Percentiles rank a stretch among this genome's conserved stretches.
Evolutionary conservation across 805 yeast genomes (phyloP).

Genomic region (Torulaspora franciscae): DNA sequence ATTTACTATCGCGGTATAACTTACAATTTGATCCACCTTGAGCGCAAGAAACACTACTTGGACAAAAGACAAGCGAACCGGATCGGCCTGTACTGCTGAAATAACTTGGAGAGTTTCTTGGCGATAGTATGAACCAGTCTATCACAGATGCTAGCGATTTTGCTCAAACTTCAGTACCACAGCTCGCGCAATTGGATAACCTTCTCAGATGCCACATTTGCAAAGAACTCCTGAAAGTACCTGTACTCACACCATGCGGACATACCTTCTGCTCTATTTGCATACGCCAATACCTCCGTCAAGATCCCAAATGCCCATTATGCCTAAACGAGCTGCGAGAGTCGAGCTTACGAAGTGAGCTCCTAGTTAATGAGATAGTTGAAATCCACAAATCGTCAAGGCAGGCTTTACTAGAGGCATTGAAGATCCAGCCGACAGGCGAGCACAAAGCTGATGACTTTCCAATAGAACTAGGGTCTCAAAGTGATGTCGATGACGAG

Average conservation of each 20-base stretch:
- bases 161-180: slow-evolving; percentile 49
- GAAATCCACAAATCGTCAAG: slow-evolving; percentile 47
- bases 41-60: neutral
- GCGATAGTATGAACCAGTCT: slow-evolving; percentile 13
- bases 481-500: slow-evolving; percentile 29
- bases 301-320: slow-evolving; percentile 64
- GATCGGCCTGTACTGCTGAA: neutral
- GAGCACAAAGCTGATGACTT: slow-evolving; percentile 12
- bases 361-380: slow-evolving; percentile 66
- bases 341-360: slow-evolving; percentile 61
- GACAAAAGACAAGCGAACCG: neutral
- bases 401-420: slow-evolving; percentile 35
- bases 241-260: slow-evolving; percentile 78
- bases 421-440: slow-evolving; percentile 14
- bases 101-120: neutral
- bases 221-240: slow-evolving; percentile 73
- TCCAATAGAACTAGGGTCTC: slow-evolving; percentile 31
- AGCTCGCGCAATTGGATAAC: slow-evolving; percentile 57
- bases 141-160: slow-evolving; percentile 71
- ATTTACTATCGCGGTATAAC: neutral
- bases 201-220: slow-evolving; percentile 81
- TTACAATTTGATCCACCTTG: too few species aligned
- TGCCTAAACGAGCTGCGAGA: slow-evolving; percentile 70
- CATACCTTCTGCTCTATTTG: slow-evolving; percentile 89
- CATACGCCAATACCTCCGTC: slow-evolving; percentile 64